Evolutionary conservation across 371 early-diverging fungal genomes (phyloP), one percentile per base, ranked within the genome.

Genomic region (Mortierella polycephala): DNA sequence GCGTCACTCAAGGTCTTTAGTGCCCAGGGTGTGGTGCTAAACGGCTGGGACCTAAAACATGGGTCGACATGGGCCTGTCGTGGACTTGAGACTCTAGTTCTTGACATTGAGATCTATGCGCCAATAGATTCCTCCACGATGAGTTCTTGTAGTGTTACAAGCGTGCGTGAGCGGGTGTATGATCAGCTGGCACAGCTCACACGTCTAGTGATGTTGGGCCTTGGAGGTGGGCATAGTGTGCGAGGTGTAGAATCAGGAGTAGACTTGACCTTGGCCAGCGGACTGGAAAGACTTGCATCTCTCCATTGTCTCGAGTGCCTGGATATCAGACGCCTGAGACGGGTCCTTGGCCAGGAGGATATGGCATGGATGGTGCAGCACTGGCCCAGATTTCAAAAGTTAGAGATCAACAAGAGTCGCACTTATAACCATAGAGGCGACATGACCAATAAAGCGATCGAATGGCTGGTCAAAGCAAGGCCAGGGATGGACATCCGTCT

Each of bases 201-300:
- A 0, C 63, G 79, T 2, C 69, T 77, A n/a, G 52, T 18, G 20
- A 45, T 49, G 23, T 37, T 77, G 11, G 72, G 72, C n/a, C 46
- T 77, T 16, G 79, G 79, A 59, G 79, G 79, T 12, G 79, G 79
- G 2, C 79, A 77, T 57, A 45, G 61, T 12, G 65, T 79, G 12
- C 57, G 64, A 37, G 71, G 72, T 6, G 20, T 13, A 6, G 66
- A 69, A 0, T 23, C 56, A 1, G 73, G 69, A 12, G 62, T 72
- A 30, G 79, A 79, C 54, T 39, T 79, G 65, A 72, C 79, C 9
- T 30, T 68, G 30, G 59, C 21, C 8, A 77, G 79, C 18, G 79
- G 79, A 30, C n/a, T 77, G 21, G 62, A 45, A 23, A 41, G 13
- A 11, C 53, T 76, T 4, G 30, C 23, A 0, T 23, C 63, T 5